Evolutionary conservation across 768 basidiomycete genomes (phyloP), one percentile per base, ranked within the genome.

Genomic region (Xerocomus potaroensis): DNA sequence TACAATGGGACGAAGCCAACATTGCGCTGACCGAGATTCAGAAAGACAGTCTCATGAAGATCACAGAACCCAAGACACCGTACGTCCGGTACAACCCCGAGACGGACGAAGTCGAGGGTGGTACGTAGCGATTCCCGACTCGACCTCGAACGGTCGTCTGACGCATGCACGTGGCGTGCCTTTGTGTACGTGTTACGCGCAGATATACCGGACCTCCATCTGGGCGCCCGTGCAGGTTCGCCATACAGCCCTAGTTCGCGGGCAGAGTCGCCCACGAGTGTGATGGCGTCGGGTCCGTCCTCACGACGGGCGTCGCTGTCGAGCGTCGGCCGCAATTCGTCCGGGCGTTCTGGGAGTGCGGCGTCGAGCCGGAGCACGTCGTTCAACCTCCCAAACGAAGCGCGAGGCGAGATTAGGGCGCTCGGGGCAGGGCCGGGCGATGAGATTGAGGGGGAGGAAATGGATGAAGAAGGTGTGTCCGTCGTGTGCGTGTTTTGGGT

Each of bases 11-110:
- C 61, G 93, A 97, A 60, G 89, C 82, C 64, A 97, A 96, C 62
- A 75, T 97, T 29, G 89, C 90, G 21, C 67, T 89, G 59, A 96
- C 93, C 1, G 93, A 97, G 68, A 83, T 91, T 55, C 82, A 87
- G 75, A 95, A 95, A 68, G 92, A 95, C 60, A 93, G 90, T 53
- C 72, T 92, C 62, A 97, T 96, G 93, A 97, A 96, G 80, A 97
- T 97, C 61, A 92, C 90, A 3, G 93, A 97, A 61, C 93, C 93
- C 43, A 97, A 97, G 78, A 97, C 93, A 9, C 93, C 93, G 2
- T 97, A 88, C 67, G 93, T 97, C 44, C 76, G 91, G 55, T 94
- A 92, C 67, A 87, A 92, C 58, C 78, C 89, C 3, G 84, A 87
- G 62, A 84, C 84, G n/a, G 90, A 92, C 64, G 77, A 78, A 44